Conservation (phyloP, 2,329 filamentous ascomycete species). For the Nigrograna mackinnonii region DNA sequence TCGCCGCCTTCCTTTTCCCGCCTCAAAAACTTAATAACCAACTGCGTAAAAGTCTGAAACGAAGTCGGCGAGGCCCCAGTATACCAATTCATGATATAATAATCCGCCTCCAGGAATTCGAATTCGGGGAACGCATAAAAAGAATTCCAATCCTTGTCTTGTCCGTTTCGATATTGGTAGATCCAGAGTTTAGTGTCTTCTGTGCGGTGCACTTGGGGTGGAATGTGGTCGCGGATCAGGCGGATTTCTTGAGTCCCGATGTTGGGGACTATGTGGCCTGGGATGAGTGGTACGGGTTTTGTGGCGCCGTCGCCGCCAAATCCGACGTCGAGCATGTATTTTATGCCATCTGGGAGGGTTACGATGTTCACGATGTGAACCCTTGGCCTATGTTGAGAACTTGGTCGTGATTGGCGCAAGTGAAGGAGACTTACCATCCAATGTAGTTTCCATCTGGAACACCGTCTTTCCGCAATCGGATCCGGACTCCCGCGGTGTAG, state of each 20-base stretch:
- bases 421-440: constrained; percentile 47
- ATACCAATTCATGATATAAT: constrained; percentile 44
- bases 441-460: constrained; percentile 46
- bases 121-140: constrained; percentile 47
- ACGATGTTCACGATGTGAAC: constrained; percentile 67
- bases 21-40: constrained; percentile 45
- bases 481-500: constrained; percentile 58
- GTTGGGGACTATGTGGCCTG: constrained; percentile 48
- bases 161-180: constrained; percentile 58
- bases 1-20: constrained; percentile 32
- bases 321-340: constrained; percentile 63
- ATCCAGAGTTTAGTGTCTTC: constrained; percentile 60
- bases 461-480: constrained; percentile 37
- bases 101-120: constrained; percentile 45
- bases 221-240: constrained; percentile 54
- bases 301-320: constrained; percentile 68
- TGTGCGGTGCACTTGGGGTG: constrained; percentile 44
- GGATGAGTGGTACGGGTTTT: constrained; percentile 57
- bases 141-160: constrained; percentile 42
- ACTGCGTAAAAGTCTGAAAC: constrained; percentile 33
- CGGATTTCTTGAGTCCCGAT: constrained; percentile 62
- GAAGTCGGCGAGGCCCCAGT: constrained; percentile 33
- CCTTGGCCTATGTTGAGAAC: constrained; percentile 24
- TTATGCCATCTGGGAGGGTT: constrained; percentile 52
- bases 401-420: not conserved